These are phyloP conservation scores for Wallacemonas collosoma DNA, from an alignment of 208 protist species.

Conservation along the genomic window DNA sequence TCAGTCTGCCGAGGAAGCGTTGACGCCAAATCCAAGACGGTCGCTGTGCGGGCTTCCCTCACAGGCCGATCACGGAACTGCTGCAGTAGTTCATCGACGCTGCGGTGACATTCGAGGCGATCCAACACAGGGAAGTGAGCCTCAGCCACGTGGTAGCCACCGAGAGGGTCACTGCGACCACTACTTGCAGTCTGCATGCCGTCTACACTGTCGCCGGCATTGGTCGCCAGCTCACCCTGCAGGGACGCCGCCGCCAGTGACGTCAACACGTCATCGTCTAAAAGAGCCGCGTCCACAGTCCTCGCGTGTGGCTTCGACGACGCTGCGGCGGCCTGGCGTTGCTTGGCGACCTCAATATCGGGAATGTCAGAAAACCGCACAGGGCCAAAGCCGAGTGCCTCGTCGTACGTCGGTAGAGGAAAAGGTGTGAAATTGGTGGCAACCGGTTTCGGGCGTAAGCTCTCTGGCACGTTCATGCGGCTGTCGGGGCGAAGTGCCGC, in stretches of 20 bases:
- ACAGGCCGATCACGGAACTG: slow-evolving; percentile 73
- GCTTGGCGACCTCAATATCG: slow-evolving; percentile 59
- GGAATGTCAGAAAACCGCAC: slow-evolving; percentile 77
- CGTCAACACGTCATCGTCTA: not conserved
- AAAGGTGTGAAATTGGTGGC: slow-evolving; percentile 75
- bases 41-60: slow-evolving; percentile 61
- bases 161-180: slow-evolving; percentile 22
- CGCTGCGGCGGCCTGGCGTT: slow-evolving; percentile 29
- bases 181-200: not conserved
- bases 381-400: slow-evolving; percentile 73
- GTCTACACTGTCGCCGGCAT: slow-evolving; percentile 5
- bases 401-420: slow-evolving; percentile 84
- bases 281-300: too few relatives aligned
- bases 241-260: not conserved
- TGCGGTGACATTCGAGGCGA: slow-evolving; percentile 71
- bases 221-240: not conserved
- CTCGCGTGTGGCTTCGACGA: not conserved
- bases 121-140: slow-evolving; percentile 72
- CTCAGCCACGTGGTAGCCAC: slow-evolving; percentile 53
- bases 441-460: slow-evolving; percentile 74
- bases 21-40: slow-evolving; percentile 75
- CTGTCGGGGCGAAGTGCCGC: not conserved
- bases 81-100: slow-evolving; percentile 60
- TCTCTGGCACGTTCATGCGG: slow-evolving; percentile 40
- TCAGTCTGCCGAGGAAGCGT: slow-evolving; percentile 60